Evolutionary conservation across 1,284 basidiomycete genomes (phyloP).

Genomic region (Cronartium quercuum): DNA sequence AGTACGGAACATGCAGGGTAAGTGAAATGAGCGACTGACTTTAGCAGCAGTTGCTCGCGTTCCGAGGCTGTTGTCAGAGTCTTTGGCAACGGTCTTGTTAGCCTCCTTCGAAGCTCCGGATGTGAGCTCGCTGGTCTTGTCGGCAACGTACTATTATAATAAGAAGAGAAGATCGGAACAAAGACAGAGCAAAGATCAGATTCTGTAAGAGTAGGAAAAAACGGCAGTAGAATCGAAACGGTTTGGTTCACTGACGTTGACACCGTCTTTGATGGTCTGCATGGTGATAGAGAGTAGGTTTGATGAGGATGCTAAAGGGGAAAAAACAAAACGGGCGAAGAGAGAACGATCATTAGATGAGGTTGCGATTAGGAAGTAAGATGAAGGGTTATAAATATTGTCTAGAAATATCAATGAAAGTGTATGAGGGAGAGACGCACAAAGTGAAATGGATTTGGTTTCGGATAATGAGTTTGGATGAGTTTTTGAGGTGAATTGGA

Average conservation of each 20-base stretch:
- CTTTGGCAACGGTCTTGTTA: slow-evolving; percentile 45
- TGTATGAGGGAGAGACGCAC: background rate
- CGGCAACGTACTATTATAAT: slow-evolving; percentile 41
- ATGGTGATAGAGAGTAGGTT: slow-evolving; percentile 7
- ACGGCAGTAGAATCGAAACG: no score
- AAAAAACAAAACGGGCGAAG: background rate
- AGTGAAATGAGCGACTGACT: slow-evolving; percentile 6
- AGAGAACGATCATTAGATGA: background rate
- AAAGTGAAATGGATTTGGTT: background rate
- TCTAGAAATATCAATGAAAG: background rate
- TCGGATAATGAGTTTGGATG: background rate
- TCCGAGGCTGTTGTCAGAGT: slow-evolving; percentile 41
- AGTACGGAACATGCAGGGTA: background rate
- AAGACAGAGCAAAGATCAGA: background rate
- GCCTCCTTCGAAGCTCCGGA: slow-evolving; percentile 43
- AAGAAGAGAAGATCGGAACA: background rate
- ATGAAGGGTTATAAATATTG: background rate
- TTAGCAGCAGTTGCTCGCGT: slow-evolving; percentile 41
- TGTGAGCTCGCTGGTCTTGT: slow-evolving; percentile 40
- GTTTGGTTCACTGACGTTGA: slow-evolving; percentile 6
- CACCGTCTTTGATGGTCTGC: slow-evolving; percentile 25
- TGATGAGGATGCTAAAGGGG: background rate
- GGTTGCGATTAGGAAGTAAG: background rate
- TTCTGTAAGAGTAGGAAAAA: background rate
- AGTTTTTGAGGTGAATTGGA: background rate